These are phyloP conservation scores for Axilococcus clingmanii DNA, from an alignment of 139 green algal genomes.

Conservation along the genomic window DNA sequence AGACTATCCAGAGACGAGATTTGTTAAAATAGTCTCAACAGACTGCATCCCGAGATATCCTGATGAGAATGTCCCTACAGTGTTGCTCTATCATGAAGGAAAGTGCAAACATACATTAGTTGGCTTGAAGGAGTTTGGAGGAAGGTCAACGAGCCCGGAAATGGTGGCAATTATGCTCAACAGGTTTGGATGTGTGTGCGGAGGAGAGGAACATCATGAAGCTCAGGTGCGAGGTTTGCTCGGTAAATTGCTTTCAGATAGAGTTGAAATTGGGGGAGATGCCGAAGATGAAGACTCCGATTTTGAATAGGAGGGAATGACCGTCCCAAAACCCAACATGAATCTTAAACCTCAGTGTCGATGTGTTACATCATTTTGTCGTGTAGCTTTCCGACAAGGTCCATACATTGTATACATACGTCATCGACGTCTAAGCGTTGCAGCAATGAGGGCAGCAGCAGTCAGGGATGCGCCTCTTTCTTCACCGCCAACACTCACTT, in stretches of 20 bases:
- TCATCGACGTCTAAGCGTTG: no score
- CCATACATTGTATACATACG: no score
- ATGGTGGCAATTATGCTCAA: slow-evolving; percentile 41
- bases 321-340: background rate
- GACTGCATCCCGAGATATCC: slow-evolving; percentile 61
- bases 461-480: no score
- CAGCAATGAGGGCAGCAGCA: no score
- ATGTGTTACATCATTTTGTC: no score
- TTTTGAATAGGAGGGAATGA: slow-evolving; percentile 4
- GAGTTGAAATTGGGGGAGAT: background rate
- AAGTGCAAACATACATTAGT: slow-evolving; percentile 50
- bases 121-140: slow-evolving; percentile 62
- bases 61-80: slow-evolving; percentile 79
- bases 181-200: slow-evolving; percentile 36
- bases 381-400: no score
- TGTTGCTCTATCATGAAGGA: slow-evolving; percentile 77
- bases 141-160: slow-evolving; percentile 53
- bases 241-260: background rate
- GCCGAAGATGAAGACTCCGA: slow-evolving; percentile 1
- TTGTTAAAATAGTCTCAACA: slow-evolving; percentile 67
- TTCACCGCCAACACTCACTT: no score
- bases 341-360: background rate
- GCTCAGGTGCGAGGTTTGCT: slow-evolving; percentile 6
- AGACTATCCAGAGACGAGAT: slow-evolving; percentile 73
- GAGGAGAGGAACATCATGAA: slow-evolving; percentile 16